phyloP scores from a whole-genome alignment of 169 alveolate species.

The Plasmodium malariae region DNA sequence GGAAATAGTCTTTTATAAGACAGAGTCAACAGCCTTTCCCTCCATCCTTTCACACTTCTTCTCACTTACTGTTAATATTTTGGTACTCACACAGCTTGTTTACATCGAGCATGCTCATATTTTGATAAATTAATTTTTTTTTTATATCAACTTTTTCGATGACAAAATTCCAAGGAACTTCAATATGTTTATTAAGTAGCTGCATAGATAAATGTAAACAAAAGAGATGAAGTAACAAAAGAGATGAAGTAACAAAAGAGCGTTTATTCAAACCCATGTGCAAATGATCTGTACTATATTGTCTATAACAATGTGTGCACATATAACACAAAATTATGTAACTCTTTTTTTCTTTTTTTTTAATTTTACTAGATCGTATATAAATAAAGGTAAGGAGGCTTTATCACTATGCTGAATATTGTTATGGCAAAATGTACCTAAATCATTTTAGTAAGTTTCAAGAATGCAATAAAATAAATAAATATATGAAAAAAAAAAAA shows the following conservation, averaged over 20 bases:
- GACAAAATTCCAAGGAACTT: conserved; percentile 73
- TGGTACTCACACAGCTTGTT: background rate
- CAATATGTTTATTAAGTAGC: conserved; percentile 59
- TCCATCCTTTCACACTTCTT: too few relatives aligned
- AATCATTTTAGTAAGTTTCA: too few relatives aligned
- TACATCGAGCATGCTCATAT: conserved; percentile 31
- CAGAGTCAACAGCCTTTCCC: too few relatives aligned
- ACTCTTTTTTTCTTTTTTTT: background rate
- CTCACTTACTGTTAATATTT: conserved; percentile 44
- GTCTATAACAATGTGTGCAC: too few relatives aligned
- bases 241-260: background rate
- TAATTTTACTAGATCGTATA: conserved; percentile 51
- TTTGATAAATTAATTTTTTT: conserved; percentile 2
- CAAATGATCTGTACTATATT: background rate
- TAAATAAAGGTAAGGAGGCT: conserved; percentile 61
- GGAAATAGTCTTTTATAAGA: too few relatives aligned
- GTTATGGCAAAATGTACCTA: conserved; percentile 69
- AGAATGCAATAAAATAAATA: too few relatives aligned
- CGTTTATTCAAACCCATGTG: background rate
- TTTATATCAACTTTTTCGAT: conserved; percentile 64
- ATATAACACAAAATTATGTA: too few relatives aligned
- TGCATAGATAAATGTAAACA: background rate
- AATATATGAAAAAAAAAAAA: conserved; percentile 1
- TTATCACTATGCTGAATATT: conserved; percentile 67
- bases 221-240: background rate